Base-by-base conservation (phyloP, 345 rosid species). In the Kandelia obovata region DNA sequence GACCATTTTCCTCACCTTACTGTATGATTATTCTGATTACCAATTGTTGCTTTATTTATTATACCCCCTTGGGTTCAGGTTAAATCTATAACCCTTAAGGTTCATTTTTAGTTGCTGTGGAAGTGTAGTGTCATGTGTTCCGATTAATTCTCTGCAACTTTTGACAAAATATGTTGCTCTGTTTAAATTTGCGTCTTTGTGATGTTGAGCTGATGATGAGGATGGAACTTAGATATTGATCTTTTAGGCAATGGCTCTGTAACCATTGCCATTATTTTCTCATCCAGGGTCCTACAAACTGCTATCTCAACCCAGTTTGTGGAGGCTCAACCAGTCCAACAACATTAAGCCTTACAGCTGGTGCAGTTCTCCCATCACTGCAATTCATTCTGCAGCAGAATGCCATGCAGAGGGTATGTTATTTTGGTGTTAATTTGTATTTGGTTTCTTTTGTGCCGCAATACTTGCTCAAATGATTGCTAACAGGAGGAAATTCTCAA, bases 401-500 rank as follows among this genome's bases (percentile, higher is more conserved):
- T 74, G 53, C 80, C 67, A 53, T 77, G 75, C 99, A 95, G 75
- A 82, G 93, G 87, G 99, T 95, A 83, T 31, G 34, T 57, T 76
- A 55, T 65, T 49, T 39, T 59, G 32, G 16, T 19, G 17, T 28
- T 34, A 19, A 9, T 34, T 25, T 30, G 16, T 57, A 32, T 60
- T 19, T 25, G 6, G 28, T 32, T 51, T 59, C 35, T 28, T 21
- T 7, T 56, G 68, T 25, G 32, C 58, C 32, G 7, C 52, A 35
- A 30, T 52, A n/a, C 10, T 53, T 71, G 13, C 69, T 58, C 39
- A 32, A 60, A 68, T 46, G 30, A 71, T 65, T 81, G 62, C 70
- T 83, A 77, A 73, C 97, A 95, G 97, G 99, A 95, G 49, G 99
- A 95, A 84, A 84, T 95, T 73, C 64, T 91, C 73, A 87, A 86